phyloP scores from a whole-genome alignment of 169 alveolate species.

The Plasmodium reichenowi region DNA sequence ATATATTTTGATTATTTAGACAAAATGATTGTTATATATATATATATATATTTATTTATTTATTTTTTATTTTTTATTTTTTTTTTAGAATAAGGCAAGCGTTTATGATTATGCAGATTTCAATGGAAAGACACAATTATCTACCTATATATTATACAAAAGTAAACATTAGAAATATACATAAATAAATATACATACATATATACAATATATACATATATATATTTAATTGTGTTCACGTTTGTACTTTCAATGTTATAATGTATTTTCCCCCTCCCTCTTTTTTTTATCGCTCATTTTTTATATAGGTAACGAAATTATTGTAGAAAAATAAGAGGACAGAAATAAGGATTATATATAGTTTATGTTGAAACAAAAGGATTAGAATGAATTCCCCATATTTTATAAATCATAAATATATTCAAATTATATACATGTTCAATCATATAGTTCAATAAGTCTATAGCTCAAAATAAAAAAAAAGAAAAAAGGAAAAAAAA shows the following conservation, averaged over 20 bases:
- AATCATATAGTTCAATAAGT: no score
- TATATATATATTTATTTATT: neutral
- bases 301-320: constrained; percentile 90
- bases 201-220: neutral
- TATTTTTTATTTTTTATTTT: neutral
- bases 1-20: neutral
- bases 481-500: no score
- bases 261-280: no score
- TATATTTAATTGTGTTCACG: neutral
- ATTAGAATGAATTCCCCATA: no score
- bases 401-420: no score
- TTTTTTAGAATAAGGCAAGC: constrained; percentile 57
- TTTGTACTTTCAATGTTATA: neutral
- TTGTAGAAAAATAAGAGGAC: constrained; percentile 93
- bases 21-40: neutral
- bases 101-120: constrained; percentile 70
- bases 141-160: constrained; percentile 64
- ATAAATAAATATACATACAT: neutral
- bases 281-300: no score
- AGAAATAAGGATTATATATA: constrained; percentile 27
- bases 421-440: no score
- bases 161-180: constrained; percentile 18
- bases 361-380: no score
- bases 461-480: no score
- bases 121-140: constrained; percentile 43